phyloP scores from a whole-genome alignment of 129 eudicot species.

The Ambrosia artemisiifolia region DNA sequence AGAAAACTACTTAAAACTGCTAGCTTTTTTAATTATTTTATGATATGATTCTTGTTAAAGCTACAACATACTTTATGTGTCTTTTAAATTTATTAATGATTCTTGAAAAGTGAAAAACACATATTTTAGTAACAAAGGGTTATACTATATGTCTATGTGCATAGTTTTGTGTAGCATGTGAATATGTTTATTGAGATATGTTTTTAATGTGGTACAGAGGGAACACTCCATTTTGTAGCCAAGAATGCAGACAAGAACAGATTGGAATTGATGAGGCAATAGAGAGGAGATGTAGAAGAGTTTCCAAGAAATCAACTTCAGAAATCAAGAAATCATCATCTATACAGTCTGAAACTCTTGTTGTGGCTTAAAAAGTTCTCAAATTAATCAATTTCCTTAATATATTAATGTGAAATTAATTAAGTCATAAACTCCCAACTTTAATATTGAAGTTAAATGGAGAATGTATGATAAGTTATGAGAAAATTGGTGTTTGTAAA shows the following conservation, averaged over 20 bases:
- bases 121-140: not conserved
- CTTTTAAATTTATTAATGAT: not conserved
- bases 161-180: not conserved
- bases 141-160: constrained; percentile 19
- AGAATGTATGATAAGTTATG: not conserved
- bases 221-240: constrained; percentile 80
- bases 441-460: not conserved
- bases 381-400: not conserved
- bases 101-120: not conserved
- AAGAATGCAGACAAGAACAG: constrained; percentile 87
- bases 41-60: not conserved
- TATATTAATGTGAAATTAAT: not conserved
- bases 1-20: too few species aligned
- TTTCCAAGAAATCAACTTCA: constrained; percentile 17
- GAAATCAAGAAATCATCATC: constrained; percentile 21
- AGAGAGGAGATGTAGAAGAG: constrained; percentile 50
- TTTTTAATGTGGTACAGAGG: constrained; percentile 53
- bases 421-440: not conserved
- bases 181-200: not conserved
- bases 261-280: constrained; percentile 67
- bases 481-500: constrained; percentile 1
- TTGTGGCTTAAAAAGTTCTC: not conserved
- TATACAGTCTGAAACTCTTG: constrained; percentile 10
- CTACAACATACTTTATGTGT: not conserved
- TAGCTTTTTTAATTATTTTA: not conserved